A percentile compares a stretch with the other conserved stretches of the same genome.
These are phyloP conservation scores for Cryptococcus sp. DNA, from an alignment of 1,284 basidiomycete genomes.

Conservation along the genomic window DNA sequence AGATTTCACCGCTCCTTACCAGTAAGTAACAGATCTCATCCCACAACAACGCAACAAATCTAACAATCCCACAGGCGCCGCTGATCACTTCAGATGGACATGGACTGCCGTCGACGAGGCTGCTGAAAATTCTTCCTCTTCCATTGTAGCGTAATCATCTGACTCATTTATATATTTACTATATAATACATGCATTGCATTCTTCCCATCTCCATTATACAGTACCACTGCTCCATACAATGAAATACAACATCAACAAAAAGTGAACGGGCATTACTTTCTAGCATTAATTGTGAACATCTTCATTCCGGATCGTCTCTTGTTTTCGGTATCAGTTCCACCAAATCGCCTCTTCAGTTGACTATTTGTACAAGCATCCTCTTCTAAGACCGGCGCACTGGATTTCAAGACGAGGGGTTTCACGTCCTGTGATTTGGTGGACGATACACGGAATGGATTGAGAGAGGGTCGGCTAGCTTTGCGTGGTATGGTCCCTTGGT, in stretches of 20 bases:
- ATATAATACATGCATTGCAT: no score
- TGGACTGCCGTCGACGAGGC: not conserved
- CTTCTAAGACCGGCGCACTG: no score
- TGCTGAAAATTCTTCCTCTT: no score
- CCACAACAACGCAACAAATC: not conserved
- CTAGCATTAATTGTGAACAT: not conserved
- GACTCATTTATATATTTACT: no score
- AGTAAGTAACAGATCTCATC: not conserved
- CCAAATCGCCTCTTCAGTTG: not conserved
- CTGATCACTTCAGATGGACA: not conserved
- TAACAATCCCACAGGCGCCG: not conserved
- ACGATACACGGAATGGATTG: not conserved
- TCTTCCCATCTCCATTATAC: no score
- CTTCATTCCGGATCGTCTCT: not conserved
- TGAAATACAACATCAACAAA: no score
- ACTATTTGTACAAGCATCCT: not conserved
- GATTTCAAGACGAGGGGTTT: no score
- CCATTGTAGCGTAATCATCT: no score
- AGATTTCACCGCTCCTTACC: not conserved
- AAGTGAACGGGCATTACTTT: no score
- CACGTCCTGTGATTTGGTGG: not conserved
- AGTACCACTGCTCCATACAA: no score
- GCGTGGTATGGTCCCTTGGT: not conserved
- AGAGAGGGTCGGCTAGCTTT: not conserved
- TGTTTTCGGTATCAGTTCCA: not conserved